Conservation (phyloP, 2,329 filamentous ascomycete species). For the Chrysoporthe puriensis region DNA sequence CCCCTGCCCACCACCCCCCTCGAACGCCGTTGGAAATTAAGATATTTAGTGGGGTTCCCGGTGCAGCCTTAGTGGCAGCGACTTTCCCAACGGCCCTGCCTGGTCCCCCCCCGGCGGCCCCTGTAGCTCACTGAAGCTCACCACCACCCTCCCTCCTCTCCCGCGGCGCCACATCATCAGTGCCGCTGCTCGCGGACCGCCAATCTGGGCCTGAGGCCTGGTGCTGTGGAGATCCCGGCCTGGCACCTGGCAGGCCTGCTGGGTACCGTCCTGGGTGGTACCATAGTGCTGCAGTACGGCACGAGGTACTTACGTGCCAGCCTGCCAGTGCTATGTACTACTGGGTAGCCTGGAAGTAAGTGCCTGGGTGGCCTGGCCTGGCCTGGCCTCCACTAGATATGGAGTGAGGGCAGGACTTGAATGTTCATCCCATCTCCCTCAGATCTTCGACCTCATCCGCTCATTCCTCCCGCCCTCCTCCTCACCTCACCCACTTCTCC, state of each 20-base stretch:
- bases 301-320: no score
- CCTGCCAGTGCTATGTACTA: background rate
- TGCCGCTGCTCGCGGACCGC: no score
- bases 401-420: background rate
- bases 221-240: conserved; percentile 1
- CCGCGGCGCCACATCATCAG: background rate
- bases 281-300: no score
- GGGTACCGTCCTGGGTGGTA: no score
- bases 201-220: background rate
- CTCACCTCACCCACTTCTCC: conserved; percentile 8
- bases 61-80: background rate
- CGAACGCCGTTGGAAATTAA: conserved; percentile 8
- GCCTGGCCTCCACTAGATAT: conserved; percentile 3
- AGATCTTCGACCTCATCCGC: conserved; percentile 17
- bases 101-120: background rate
- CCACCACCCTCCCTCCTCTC: background rate
- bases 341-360: background rate
- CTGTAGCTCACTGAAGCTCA: background rate
- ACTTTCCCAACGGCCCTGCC: conserved; percentile 9
- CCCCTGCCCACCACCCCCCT: background rate
- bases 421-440: conserved; percentile 10
- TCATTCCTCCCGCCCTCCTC: background rate
- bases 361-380: no score
- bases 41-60: conserved; percentile 2
- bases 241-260: background rate